Percentiles rank a stretch among this genome's conserved stretches.
These are phyloP conservation scores for Immersiella caudata DNA, from an alignment of 495 filamentous ascomycete species.

Conservation along the genomic window DNA sequence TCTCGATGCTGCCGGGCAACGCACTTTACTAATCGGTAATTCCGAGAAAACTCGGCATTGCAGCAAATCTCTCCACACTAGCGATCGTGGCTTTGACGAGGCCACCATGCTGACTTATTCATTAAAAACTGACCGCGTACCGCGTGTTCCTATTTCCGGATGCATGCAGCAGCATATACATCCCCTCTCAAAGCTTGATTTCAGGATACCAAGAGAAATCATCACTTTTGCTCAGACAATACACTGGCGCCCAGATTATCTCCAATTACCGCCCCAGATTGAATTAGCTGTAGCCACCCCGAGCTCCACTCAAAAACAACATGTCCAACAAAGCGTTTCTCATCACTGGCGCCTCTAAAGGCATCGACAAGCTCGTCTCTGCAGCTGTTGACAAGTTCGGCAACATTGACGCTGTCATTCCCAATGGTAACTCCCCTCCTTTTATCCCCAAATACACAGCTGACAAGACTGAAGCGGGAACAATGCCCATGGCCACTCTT, in stretches of 20 bases:
- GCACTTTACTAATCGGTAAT: too few species aligned
- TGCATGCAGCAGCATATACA: too few species aligned
- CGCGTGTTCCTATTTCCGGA: neutral
- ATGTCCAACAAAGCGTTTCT: slow-evolving; percentile 61
- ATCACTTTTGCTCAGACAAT: too few species aligned
- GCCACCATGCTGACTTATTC: neutral
- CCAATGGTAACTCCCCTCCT: slow-evolving; percentile 42
- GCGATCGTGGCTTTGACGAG: neutral
- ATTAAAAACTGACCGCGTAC: neutral
- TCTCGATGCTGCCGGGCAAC: too few species aligned
- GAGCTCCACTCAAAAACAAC: too few species aligned
- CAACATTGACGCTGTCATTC: slow-evolving; percentile 66
- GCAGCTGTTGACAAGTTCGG: slow-evolving; percentile 64
- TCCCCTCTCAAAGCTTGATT: too few species aligned
- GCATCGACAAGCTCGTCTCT: slow-evolving; percentile 64
- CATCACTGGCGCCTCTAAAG: slow-evolving; percentile 67
- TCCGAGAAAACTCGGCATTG: too few species aligned
- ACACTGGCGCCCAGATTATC: too few species aligned
- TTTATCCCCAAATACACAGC: neutral
- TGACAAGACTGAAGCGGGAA: slow-evolving; percentile 44
- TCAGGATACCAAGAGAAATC: too few species aligned
- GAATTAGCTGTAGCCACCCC: too few species aligned
- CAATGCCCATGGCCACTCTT: slow-evolving; percentile 57
- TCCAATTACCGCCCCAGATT: too few species aligned
- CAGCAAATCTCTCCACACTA: too few species aligned